Evolutionary conservation across 1,284 basidiomycete species (phyloP), one percentile per base, ranked within the genome.

Genomic region (Irpex rosettiformis): DNA sequence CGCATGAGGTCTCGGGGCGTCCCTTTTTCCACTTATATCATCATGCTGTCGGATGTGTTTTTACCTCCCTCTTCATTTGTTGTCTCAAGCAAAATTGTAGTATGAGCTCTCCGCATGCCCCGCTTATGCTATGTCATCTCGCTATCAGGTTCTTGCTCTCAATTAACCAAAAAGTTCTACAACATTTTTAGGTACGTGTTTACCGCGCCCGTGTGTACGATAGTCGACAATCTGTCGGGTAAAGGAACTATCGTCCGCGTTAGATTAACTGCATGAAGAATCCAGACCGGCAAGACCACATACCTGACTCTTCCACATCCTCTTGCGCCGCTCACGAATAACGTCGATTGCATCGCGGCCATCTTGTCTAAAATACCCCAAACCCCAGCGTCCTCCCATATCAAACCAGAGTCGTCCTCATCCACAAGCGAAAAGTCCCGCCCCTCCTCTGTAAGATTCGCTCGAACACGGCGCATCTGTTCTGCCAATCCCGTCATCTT

Each of bases 331-430:
- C 75, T 77, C 11, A 83, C 70, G 53, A 83, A 83, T 43, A 78
- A 58, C 16, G 67, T 66, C n/a, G 79, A 75, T 24, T 74, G 69
- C 58, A 73, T 75, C 13, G 75, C 71, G 7, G 80, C 74, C 56
- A 81, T 66, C 65, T 79, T 82, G 56, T 82, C 79, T 43, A 84
- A 58, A 28, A 83, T 82, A 1, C 75, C 79, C 52, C 73, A 62
- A 18, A 78, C 71, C 0, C 82, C 81, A 0, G 73, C 59, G 61
- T 84, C 82, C 4, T 70, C 64, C 47, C 80, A 61, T 25, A 77
- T 53, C 13, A 56, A 42, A 1, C 56, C 61, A 28, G 72, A 70
- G 25, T 68, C 69, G 24, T 76, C 68, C 13, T 73, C 64, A 0
- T 66, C 62, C 11, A 58, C 57, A 22, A 64, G 40, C 16, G 61